Base-by-base conservation (phyloP, 495 filamentous ascomycete species). In the Hypomontagnella monticulosa region DNA sequence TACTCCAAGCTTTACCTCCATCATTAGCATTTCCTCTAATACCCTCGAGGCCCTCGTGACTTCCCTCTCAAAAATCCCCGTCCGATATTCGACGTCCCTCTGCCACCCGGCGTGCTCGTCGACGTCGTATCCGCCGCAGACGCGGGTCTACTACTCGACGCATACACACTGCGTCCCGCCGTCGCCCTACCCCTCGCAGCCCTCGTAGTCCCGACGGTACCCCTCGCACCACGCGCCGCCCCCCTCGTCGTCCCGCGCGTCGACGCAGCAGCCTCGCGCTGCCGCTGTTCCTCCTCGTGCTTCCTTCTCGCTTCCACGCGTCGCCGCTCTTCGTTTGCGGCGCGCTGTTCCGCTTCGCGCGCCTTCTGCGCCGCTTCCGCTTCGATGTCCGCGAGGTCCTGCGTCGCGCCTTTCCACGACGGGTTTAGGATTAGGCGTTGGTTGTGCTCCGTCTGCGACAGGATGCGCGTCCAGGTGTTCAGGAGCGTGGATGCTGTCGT, bases 371-470 rank as follows among this genome's bases (percentile, higher is more conserved):
- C 70, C 4, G 85, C 84, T 70, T 97, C 95, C 55, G 86, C 88
- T 72, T 98, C 93, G 38, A 90, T 83, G 46, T 97, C 91, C 43
- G 84, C 82, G 4, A 96, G 78, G 78, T 99, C 95, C 73, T 92
- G 86, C 4, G 83, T 90, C 7, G 93, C 90, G 47, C 95, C 95
- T 62, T 95, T 88, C 95, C 95, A 99, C 47, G 87, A 80, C 1
- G 91, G 90, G 66, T 94, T 91, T 34, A 97, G 85, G 23, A 99
- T 89, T 42, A 98, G 78, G 3, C 95, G 88, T 71, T 98, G 93
- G 70, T 96, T 98, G 75, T 99, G 93, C 77, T 99, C 95, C 0
- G 95, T 97, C 73, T 97, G 95, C 18, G 91, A 93, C 4, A 99
- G 85, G 63, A 98, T 97, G 56, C 93, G 88, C 41, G 93, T 96